Evolutionary conservation across 2,329 filamentous ascomycete species (phyloP), one percentile per base, ranked within the genome.

Genomic region (Coccinonectria pachysandricola): DNA sequence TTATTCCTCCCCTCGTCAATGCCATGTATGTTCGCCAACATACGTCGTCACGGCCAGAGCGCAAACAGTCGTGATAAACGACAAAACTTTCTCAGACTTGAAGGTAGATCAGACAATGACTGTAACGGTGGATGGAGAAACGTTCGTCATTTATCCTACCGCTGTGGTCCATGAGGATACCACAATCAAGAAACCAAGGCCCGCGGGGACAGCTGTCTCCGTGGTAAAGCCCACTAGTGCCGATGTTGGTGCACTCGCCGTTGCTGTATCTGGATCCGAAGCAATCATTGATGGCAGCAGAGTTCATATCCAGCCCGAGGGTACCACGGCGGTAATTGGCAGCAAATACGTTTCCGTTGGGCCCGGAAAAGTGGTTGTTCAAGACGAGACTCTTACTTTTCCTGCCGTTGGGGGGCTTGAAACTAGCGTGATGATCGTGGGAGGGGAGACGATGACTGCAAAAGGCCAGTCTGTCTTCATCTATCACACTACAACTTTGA

Each of bases 71-170:
- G 48, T 68, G 26, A 63, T 71, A 31, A 60, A 65, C 32, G 52
- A 50, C 18, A 48, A 56, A 26, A 70, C 64, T 0, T 59, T 66
- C 28, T 49, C 46, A 1, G 51, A 57, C 28, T 50, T 59, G 16
- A 44, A 49, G 9, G 40, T 53, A 5, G 49, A 45, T 5, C 42
- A 52, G 28, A 65, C 57, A 1, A 59, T 50, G 8, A 59, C 53
- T 3, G 58, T 68, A 5, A 55, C 56, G 2, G 52, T 66, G 3
- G 37, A 34, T 12, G 46, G 46, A 15, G 50, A 57, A 8, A 56
- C 53, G 1, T 71, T 71, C 32, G 62, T 60, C 11, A 65, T 72
- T 23, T 43, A 57, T 14, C 65, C 67, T 6, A 62, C 53, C 6
- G 50, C 53, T 18, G 52, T 70, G 3, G 34, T 62, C 12, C 65